Evolutionary conservation across 805 yeast species (phyloP), one percentile per base, ranked within the genome.

Genomic region (Saccharomycopsis capsularis): DNA sequence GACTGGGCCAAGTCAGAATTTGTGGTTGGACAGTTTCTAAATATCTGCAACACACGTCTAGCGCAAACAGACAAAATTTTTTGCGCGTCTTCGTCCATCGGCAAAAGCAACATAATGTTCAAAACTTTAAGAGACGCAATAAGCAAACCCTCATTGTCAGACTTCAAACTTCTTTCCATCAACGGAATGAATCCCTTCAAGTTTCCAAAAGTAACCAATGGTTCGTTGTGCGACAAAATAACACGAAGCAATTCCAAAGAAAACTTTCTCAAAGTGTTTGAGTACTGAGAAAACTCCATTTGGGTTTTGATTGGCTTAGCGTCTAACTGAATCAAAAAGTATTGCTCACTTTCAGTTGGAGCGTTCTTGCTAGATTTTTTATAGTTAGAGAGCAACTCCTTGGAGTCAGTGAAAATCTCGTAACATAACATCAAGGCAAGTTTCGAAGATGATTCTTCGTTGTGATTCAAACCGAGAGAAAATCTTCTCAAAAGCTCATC

Each of bases 1-100:
- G 85, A 75, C 63, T 91, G 98, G 59, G 88, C 82, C 13, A 91
- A 60, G 47, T 86, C 95, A 30, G 82, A 74, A 47, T 82, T 80
- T 0, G 96, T 88, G 1, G 81, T 68, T 3, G 96, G 89, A 44
- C 83, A 76, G 55, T 85, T 85, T 59, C 82, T 82, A 38, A 91
- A 73, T 21, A 89, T 71, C 15, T 68, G 75, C 48, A 85, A 65
- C 1, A 81, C 76, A 42, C 70, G 70, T 63, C 82, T 74, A 2
- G 89, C 78, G 58, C 83, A 76, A 23, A 73, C 63, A 49, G 77
- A 76, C 66, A 85, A 82, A 27, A 71, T 65, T 5, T 59, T 58
- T 47, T 65, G 72, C 25, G 64, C 60, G 3, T 68, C 70, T 1
- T 74, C 75, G 2, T 79, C 67, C 55, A 87, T 80, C 7, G 82